Conservation (phyloP, 768 basidiomycete genomes). For the Glaciozyma martinii region DNA sequence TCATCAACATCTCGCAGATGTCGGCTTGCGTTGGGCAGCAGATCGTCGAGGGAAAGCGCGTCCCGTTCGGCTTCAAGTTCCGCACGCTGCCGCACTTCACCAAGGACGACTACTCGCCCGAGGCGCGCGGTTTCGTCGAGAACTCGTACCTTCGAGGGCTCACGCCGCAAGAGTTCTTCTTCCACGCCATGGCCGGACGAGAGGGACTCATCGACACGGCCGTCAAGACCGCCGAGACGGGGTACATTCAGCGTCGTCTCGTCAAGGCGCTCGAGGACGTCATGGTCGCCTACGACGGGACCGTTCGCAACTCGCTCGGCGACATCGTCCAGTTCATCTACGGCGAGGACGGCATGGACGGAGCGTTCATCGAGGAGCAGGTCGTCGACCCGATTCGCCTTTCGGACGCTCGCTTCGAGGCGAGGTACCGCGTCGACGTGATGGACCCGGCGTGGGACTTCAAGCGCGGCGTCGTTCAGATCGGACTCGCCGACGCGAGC, state of each 20-base stretch:
- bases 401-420: conserved; percentile 72
- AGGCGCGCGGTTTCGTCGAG: conserved; percentile 95
- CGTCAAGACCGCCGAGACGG: conserved; percentile 98
- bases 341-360: conserved; percentile 99
- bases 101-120: conserved; percentile 96
- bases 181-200: conserved; percentile 99
- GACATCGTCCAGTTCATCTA: conserved; percentile 95
- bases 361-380: conserved; percentile 92
- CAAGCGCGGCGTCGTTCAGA: conserved; percentile 66
- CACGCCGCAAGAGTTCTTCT: conserved; percentile 98
- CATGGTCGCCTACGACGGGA: conserved; percentile 95
- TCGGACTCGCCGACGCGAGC: conserved; percentile 64
- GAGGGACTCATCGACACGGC: conserved; percentile 99
- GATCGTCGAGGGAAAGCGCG: conserved; percentile 93
- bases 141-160: conserved; percentile 90
- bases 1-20: conserved; percentile 99
- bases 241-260: conserved; percentile 94
- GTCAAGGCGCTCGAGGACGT: conserved; percentile 98
- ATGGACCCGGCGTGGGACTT: conserved; percentile 75
- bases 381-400: conserved; percentile 80
- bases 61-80: conserved; percentile 96
- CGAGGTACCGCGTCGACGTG: conserved; percentile 81
- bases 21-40: conserved; percentile 98
- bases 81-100: conserved; percentile 94
- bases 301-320: conserved; percentile 91